A percentile compares a stretch with the other conserved stretches of the same genome.
phyloP scores from a whole-genome alignment of 176 grass and related monocot species.

The Aegilops tauschii region DNA sequence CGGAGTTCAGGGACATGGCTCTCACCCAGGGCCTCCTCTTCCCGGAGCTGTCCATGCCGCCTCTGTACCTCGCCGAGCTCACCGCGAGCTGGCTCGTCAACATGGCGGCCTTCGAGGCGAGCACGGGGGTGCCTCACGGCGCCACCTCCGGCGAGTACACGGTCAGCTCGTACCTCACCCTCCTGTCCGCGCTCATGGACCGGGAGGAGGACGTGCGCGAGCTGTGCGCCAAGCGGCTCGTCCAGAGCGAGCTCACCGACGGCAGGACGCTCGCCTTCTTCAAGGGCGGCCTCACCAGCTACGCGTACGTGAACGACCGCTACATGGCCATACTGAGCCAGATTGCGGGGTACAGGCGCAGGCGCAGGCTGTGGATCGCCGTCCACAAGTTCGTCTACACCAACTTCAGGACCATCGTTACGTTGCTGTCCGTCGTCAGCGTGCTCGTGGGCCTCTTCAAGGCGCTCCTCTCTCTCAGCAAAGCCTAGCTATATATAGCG shows the following conservation, averaged over 20 bases:
- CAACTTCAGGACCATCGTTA: background rate
- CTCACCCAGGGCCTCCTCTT: background rate
- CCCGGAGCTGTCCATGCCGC: background rate
- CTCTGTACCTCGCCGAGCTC: background rate
- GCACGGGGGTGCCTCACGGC: background rate
- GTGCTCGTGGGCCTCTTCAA: background rate
- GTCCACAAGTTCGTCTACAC: background rate
- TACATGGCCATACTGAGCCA: background rate
- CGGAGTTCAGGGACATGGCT: background rate
- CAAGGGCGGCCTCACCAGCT: background rate
- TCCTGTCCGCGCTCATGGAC: background rate
- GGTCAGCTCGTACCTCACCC: background rate
- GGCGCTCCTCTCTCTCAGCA: background rate
- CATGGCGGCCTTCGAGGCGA: background rate
- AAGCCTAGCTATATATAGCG: no score
- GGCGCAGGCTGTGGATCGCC: background rate
- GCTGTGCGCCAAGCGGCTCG: background rate
- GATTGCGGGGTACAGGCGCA: background rate
- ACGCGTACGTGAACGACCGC: background rate
- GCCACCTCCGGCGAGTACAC: background rate
- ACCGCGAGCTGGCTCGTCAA: background rate
- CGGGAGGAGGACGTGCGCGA: background rate
- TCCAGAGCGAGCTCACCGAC: background rate
- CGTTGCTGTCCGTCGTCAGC: background rate
- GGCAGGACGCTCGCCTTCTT: background rate